phyloP scores from a whole-genome alignment of 179 eudicot species.

The Patellifolia procumbens region DNA sequence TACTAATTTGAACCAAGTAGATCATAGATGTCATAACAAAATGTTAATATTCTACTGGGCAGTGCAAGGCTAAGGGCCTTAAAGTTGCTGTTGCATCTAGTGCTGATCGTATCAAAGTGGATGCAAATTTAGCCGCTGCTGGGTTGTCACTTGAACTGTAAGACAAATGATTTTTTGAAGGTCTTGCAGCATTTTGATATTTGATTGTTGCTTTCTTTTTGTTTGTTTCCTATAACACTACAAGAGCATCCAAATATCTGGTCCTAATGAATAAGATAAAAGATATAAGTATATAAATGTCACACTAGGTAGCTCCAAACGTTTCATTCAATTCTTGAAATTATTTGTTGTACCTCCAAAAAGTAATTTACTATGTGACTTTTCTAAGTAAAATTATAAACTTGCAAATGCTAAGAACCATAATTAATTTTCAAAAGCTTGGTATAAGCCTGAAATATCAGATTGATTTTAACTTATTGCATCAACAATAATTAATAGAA shows the following conservation, averaged over 20 bases:
- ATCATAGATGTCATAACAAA: not conserved
- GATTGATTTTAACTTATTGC: not conserved
- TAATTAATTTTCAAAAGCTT: not conserved
- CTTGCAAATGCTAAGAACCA: not conserved
- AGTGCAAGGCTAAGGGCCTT: conserved; percentile 93
- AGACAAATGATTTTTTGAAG: too few species aligned
- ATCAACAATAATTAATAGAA: not conserved
- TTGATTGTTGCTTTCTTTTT: too few species aligned
- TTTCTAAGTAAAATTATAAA: not conserved
- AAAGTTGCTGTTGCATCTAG: conserved; percentile 99
- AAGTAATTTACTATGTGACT: not conserved
- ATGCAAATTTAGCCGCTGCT: conserved; percentile 92
- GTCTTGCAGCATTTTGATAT: not conserved
- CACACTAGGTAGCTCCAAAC: not conserved
- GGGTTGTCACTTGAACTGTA: conserved; percentile 80
- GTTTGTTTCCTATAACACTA: too few species aligned
- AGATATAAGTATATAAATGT: not conserved
- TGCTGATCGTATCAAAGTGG: conserved; percentile 96
- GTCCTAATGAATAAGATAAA: not conserved
- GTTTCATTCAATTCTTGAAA: not conserved
- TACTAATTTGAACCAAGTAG: not conserved
- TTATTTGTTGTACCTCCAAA: not conserved
- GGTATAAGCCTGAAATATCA: not conserved
- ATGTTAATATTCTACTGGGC: conserved; percentile 30
- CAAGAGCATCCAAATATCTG: not conserved